phyloP scores from a whole-genome alignment of 2,329 filamentous ascomycete species.

The Aciculosporium take region DNA sequence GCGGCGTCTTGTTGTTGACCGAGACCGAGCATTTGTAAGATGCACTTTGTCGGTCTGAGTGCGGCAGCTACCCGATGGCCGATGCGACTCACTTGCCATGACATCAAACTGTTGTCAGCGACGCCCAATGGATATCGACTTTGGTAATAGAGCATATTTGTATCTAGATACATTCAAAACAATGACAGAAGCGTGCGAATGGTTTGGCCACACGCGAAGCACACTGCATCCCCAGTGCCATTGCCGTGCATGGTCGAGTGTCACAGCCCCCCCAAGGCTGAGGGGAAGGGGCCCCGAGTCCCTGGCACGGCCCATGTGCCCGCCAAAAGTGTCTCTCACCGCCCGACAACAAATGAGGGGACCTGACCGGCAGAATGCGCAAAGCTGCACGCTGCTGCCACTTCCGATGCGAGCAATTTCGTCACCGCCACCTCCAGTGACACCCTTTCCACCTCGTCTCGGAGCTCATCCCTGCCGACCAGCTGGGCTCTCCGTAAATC shows the following conservation, averaged over 20 bases:
- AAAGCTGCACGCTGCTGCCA: background rate
- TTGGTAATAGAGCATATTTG: background rate
- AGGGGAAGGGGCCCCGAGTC: no score
- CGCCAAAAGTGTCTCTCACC: constrained; percentile 2
- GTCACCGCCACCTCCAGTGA: constrained; percentile 6
- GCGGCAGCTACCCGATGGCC: background rate
- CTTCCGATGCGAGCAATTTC: background rate
- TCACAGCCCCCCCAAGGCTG: no score
- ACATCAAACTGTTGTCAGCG: background rate
- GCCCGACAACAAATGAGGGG: constrained; percentile 1
- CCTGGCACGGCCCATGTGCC: background rate
- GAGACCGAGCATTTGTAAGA: background rate
- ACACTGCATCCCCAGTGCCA: no score
- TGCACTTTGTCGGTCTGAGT: background rate
- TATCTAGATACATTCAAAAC: background rate
- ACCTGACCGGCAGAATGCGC: background rate
- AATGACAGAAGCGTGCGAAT: no score
- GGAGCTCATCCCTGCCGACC: background rate
- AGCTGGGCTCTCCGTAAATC: background rate
- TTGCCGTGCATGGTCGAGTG: no score
- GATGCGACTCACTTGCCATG: background rate
- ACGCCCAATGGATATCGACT: background rate
- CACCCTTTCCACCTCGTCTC: no score
- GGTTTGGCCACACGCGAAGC: no score
- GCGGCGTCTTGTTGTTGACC: background rate